Conservation (phyloP, 2,329 filamentous ascomycete species). For the Trichoderma endophyticum region DNA sequence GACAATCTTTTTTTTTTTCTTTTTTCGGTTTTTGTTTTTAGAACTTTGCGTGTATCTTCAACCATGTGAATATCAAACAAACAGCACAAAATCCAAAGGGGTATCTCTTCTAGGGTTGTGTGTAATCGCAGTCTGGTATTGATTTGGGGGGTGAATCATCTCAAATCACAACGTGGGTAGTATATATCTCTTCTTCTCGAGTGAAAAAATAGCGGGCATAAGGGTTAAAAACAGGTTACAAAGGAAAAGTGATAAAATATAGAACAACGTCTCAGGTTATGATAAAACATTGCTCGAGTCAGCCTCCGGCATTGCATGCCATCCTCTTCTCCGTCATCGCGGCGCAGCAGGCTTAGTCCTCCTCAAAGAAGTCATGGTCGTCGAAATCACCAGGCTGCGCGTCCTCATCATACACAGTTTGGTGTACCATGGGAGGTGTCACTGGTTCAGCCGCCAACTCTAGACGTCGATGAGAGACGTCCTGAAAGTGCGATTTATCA, state of each 20-base stretch:
- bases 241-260: neutral
- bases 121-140: conserved; percentile 31
- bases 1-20: neutral
- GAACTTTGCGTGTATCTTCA: neutral
- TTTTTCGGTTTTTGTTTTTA: neutral
- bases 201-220: neutral
- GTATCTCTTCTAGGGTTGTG: conserved; percentile 39
- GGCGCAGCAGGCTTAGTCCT: conserved; percentile 27
- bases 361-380: conserved; percentile 57
- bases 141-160: conserved; percentile 23
- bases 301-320: neutral
- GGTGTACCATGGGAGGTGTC: conserved; percentile 61
- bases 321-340: neutral
- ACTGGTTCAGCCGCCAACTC: conserved; percentile 42
- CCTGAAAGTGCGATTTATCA: conserved; percentile 39
- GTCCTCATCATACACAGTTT: conserved; percentile 58
- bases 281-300: neutral
- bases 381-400: conserved; percentile 58
- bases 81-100: conserved; percentile 37
- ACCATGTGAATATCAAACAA: conserved; percentile 17
- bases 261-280: neutral
- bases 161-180: conserved; percentile 24
- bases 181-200: conserved; percentile 4
- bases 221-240: neutral
- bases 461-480: conserved; percentile 44